Base-by-base conservation (phyloP, 106 monocot genomes). In the Dioscorea alata region DNA sequence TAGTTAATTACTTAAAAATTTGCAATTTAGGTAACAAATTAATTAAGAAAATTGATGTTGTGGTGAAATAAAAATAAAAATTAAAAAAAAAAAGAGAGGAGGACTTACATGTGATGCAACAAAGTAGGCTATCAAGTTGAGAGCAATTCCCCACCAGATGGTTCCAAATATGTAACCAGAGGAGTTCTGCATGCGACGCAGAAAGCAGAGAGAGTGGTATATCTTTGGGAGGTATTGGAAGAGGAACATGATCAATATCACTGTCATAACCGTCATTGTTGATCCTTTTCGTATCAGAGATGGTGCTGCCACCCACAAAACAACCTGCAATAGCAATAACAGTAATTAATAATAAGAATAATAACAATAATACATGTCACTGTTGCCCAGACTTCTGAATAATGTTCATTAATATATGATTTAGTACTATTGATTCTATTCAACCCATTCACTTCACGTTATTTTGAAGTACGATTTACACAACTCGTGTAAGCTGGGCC, bases 151-250 rank as follows among this genome's bases (percentile, higher is more conserved):
- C 89, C 92, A 86, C 83, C 92, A 88, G 23, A 89, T 77, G 6
- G 83, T 93, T 42, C 88, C 83, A 48, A 76, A 86, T 57, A 93
- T 70, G 74, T 84, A 77, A 23, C 84, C 91, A 12, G 82, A 88
- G 42, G 68, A 76, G 63, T 88, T 85, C 74, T 89, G 92, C 83
- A 84, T 79, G 9, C 81, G 75, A 0, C 89, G 85, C 24, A 89
- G 61, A 69, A 78, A 74, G 72, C 75, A 69, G 16, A 89, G 35
- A 4, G 81, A 75, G 70, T 89, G 85, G 70, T 88, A 89, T 48
- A 89, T 84, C 73, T 89, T 86, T 6, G 93, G 86, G 13, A 93
- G 83, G 76, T 86, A 89, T 48, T 89, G 83, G 58, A 89, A 61
- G 53, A 93, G 65, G 75, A 93, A 93, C 70, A 71, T 67, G 24